Conservation (phyloP, 495 filamentous ascomycete genomes). For the Tricharina praecox region DNA sequence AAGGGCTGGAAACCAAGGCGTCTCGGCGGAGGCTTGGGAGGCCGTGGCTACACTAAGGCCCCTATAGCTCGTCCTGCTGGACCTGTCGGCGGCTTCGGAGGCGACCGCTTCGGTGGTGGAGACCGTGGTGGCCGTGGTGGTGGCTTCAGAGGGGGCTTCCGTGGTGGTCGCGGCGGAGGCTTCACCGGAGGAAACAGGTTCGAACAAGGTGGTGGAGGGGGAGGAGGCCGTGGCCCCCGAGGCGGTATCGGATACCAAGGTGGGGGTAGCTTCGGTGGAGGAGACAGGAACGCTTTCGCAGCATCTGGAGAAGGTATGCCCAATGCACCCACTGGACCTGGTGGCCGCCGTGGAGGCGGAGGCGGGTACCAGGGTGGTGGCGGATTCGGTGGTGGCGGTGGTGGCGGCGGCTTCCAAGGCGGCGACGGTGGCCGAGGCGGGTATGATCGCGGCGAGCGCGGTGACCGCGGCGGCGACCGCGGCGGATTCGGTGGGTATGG, state of each 20-base stretch:
- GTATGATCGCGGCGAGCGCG: constrained; percentile 20
- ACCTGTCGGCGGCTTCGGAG: constrained; percentile 53
- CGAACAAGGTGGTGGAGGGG: constrained; percentile 29
- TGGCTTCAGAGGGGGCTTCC: constrained; percentile 40
- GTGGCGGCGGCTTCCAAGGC: constrained; percentile 36
- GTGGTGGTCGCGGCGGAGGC: constrained; percentile 40
- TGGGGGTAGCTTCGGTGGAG: constrained; percentile 30
- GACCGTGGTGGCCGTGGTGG: constrained; percentile 35
- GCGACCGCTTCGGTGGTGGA: constrained; percentile 40
- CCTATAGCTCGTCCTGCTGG: constrained; percentile 43
- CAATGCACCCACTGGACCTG: constrained; percentile 27
- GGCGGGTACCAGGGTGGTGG: constrained; percentile 28
- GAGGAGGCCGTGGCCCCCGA: constrained; percentile 24
- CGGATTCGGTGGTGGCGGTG: constrained; percentile 32
- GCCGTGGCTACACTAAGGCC: constrained; percentile 75
- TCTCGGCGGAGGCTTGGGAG: constrained; percentile 80
- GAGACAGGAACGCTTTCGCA: constrained; percentile 28
- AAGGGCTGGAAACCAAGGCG: constrained; percentile 87
- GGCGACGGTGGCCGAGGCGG: constrained; percentile 42
- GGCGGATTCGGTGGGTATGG: constrained; percentile 37
- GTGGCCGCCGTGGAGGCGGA: constrained; percentile 25
- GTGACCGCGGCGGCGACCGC: constrained; percentile 37
- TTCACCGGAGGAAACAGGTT: constrained; percentile 36
- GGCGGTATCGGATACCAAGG: constrained; percentile 26
- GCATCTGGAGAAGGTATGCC: constrained; percentile 25